These are phyloP conservation scores for Neurospora crassa DNA, from an alignment of 2,329 filamentous ascomycete species.

Conservation along the genomic window DNA sequence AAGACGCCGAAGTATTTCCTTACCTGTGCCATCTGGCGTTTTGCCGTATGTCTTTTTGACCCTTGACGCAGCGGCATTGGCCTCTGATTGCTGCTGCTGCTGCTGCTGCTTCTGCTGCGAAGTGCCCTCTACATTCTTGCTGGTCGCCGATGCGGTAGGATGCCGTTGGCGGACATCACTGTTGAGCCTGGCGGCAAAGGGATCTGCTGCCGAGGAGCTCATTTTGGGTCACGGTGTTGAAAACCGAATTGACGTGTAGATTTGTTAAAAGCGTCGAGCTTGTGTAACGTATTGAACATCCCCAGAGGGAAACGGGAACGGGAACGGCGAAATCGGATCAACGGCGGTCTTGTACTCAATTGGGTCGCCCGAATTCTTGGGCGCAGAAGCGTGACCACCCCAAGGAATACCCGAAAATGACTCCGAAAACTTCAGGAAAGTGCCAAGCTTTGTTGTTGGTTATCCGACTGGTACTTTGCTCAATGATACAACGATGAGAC, in stretches of 20 bases:
- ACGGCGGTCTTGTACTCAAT: not conserved
- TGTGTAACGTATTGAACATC: conserved; percentile 8
- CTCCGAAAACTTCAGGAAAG: not conserved
- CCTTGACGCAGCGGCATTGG: conserved; percentile 6
- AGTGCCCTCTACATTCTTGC: conserved; percentile 1
- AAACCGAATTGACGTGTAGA: conserved; percentile 10
- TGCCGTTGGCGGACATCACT: conserved; percentile 13
- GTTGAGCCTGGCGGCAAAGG: conserved; percentile 10
- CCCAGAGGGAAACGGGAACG: not conserved
- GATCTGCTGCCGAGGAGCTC: conserved; percentile 12
- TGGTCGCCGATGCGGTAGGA: not conserved
- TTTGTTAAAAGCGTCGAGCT: conserved; percentile 14
- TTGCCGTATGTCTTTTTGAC: conserved; percentile 76
- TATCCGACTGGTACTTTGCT: not conserved
- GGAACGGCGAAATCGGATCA: not conserved
- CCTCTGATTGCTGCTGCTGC: not conserved
- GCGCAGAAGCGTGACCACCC: not conserved
- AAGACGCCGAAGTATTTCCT: conserved; percentile 26
- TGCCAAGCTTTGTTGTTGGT: not conserved
- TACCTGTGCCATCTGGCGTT: conserved; percentile 84
- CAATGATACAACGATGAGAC: not conserved
- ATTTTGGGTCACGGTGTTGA: conserved; percentile 16
- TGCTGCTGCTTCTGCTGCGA: not conserved
- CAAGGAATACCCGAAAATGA: not conserved
- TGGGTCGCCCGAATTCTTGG: not conserved